These are phyloP conservation scores for Venturia effusa DNA, from an alignment of 2,329 filamentous ascomycete genomes.

Conservation along the genomic window DNA sequence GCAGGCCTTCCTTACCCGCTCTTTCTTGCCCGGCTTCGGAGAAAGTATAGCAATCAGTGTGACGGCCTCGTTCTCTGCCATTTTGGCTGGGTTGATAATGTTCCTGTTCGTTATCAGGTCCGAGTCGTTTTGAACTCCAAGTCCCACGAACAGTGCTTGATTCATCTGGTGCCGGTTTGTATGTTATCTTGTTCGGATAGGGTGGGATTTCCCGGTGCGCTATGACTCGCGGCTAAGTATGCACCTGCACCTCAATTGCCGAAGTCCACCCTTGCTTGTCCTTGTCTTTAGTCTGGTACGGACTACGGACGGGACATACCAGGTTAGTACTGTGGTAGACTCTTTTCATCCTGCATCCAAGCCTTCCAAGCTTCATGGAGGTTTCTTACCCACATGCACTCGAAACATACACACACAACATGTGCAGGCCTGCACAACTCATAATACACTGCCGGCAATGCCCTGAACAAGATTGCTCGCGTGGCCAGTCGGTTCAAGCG, in stretches of 20 bases:
- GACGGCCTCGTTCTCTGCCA: conserved; percentile 7
- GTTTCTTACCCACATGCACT: background rate
- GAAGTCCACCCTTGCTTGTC: no score
- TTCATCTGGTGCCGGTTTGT: background rate
- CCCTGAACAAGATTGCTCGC: background rate
- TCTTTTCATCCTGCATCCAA: background rate
- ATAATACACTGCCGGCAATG: background rate
- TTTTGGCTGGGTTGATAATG: background rate
- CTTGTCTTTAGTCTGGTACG: no score
- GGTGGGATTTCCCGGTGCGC: background rate
- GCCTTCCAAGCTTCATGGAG: background rate
- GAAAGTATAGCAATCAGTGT: conserved; percentile 4
- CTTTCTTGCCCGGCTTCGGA: conserved; percentile 4
- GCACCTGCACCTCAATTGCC: no score
- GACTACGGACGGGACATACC: no score
- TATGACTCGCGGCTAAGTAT: background rate
- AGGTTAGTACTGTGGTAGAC: no score
- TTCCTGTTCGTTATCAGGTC: background rate
- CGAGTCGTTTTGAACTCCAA: background rate
- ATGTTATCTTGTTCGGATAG: background rate
- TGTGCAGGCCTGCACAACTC: no score
- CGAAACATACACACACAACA: no score
- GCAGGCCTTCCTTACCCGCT: conserved; percentile 2
- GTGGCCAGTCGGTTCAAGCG: background rate
- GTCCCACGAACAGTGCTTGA: background rate